Conservation (phyloP, 352 stramenopile genomes). For the Pythium dissotocum region DNA sequence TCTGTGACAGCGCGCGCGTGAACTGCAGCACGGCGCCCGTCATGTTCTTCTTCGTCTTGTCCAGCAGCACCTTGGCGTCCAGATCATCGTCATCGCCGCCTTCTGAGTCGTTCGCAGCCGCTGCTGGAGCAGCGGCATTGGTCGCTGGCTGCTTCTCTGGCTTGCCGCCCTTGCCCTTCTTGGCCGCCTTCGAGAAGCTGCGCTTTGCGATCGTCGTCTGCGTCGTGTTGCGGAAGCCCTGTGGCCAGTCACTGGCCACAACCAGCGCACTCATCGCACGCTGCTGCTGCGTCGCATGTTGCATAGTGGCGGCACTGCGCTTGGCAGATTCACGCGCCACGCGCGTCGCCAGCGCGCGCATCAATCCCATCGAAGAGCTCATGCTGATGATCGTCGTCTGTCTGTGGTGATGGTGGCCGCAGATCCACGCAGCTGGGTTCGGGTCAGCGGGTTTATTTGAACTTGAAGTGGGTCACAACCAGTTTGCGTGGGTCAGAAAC, state of each 20-base stretch:
- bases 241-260: background rate
- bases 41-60: slow-evolving; percentile 83
- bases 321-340: slow-evolving; percentile 1
- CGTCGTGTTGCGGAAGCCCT: background rate
- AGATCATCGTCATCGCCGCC: slow-evolving; percentile 26
- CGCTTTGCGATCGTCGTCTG: slow-evolving; percentile 26
- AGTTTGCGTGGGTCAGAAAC: no score
- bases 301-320: background rate
- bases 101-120: slow-evolving; percentile 5
- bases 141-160: slow-evolving; percentile 15
- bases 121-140: background rate
- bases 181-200: slow-evolving; percentile 65
- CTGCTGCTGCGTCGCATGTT: background rate
- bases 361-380: background rate
- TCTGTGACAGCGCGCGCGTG: slow-evolving; percentile 68
- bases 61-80: slow-evolving; percentile 34
- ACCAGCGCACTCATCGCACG: slow-evolving; percentile 3
- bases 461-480: background rate
- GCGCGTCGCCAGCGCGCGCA: slow-evolving; percentile 13
- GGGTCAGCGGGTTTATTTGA: background rate
- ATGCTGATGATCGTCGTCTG: background rate
- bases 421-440: background rate
- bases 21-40: slow-evolving; percentile 74
- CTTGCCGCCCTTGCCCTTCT: slow-evolving; percentile 59
- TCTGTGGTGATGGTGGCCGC: slow-evolving; percentile 9